Conservation (phyloP, 345 rosid genomes). For the Eutrema heterophyllum region DNA sequence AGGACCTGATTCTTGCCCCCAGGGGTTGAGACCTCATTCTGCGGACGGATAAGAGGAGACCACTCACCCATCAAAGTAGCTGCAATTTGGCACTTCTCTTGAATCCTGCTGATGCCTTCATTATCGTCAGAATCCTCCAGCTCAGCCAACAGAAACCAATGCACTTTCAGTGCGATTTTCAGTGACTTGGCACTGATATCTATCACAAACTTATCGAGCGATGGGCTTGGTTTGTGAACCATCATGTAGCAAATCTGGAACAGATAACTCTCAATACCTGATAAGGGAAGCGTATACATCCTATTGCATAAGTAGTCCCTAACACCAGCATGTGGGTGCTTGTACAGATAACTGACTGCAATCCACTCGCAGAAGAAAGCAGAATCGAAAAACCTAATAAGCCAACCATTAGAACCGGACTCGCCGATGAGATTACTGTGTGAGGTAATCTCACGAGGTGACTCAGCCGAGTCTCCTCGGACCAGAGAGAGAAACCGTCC, state of each 20-base stretch:
- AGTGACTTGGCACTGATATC: constrained; percentile 83
- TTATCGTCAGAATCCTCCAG: constrained; percentile 93
- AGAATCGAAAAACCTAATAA: constrained; percentile 95
- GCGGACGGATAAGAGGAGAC: constrained; percentile 66
- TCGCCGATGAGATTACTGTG: constrained; percentile 58
- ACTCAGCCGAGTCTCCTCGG: constrained; percentile 62
- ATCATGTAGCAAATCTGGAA: constrained; percentile 95
- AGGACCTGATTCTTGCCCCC: constrained; percentile 94
- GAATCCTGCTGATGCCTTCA: constrained; percentile 94
- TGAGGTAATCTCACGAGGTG: constrained; percentile 89
- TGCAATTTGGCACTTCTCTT: constrained; percentile 96
- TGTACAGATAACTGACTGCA: constrained; percentile 97
- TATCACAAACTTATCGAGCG: constrained; percentile 94
- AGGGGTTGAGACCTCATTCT: constrained; percentile 47
- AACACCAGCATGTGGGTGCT: constrained; percentile 91
- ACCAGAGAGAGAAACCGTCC: constrained; percentile 86
- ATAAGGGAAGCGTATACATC: constrained; percentile 91
- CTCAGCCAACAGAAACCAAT: constrained; percentile 97
- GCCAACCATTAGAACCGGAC: constrained; percentile 95
- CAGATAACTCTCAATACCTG: constrained; percentile 88
- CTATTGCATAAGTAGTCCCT: constrained; percentile 97
- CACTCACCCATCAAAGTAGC: constrained; percentile 98
- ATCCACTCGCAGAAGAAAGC: constrained; percentile 99
- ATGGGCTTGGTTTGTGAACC: constrained; percentile 97
- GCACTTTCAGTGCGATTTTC: constrained; percentile 89